A percentile compares a stretch with the other conserved stretches of the same genome.
Conservation (phyloP, 2,329 filamentous ascomycete species). For the Trichoderma oligosporum region DNA sequence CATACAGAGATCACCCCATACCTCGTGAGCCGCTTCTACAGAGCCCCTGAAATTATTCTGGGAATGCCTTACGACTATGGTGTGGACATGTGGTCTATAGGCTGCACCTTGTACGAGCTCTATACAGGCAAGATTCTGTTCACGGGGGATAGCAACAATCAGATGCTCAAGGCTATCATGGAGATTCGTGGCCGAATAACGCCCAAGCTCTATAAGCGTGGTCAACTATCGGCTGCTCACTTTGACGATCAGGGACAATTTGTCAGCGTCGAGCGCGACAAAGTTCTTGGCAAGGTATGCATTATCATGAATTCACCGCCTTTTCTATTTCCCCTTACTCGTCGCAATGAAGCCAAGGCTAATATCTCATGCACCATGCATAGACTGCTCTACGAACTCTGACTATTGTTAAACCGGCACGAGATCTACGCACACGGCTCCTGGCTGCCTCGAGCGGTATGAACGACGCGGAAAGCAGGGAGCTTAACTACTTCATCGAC, state of each 20-base stretch:
- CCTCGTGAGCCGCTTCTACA: conserved; percentile 94
- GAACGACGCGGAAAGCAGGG: conserved; percentile 68
- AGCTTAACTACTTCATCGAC: conserved; percentile 80
- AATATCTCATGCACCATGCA: conserved; percentile 6
- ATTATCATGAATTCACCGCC: not conserved
- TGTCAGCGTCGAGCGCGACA: conserved; percentile 79
- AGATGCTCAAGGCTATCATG: conserved; percentile 96
- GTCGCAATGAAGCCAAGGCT: not conserved
- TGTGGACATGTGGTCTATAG: conserved; percentile 97
- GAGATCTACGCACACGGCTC: conserved; percentile 78
- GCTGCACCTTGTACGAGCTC: conserved; percentile 93
- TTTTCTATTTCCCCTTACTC: not conserved
- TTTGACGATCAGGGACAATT: conserved; percentile 86
- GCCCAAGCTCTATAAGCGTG: conserved; percentile 80
- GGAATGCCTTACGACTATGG: conserved; percentile 94
- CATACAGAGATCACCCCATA: conserved; percentile 88
- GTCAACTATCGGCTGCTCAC: conserved; percentile 69
- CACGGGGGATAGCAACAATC: conserved; percentile 91
- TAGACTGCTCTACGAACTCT: conserved; percentile 66
- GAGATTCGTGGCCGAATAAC: conserved; percentile 92
- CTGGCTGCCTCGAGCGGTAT: conserved; percentile 70
- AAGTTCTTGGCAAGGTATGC: conserved; percentile 74
- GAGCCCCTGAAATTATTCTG: conserved; percentile 93
- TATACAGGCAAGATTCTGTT: conserved; percentile 98
- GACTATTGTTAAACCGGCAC: conserved; percentile 67